Base-by-base conservation (phyloP, 2,329 filamentous ascomycete genomes). In the Chrysoporthe deuterocubensis region DNA sequence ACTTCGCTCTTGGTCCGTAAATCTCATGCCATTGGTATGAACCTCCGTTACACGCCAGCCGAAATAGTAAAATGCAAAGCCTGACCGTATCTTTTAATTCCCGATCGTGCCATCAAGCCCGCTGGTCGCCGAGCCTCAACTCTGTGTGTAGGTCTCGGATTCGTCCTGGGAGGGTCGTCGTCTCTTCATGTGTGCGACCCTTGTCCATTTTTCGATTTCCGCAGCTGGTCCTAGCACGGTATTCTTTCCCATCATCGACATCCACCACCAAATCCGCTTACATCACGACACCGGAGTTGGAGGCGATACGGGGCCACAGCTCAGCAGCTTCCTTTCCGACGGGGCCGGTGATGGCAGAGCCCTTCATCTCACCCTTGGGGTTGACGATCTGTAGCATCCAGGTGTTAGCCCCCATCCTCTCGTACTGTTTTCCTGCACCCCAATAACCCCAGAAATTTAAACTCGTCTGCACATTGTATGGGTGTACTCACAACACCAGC, bases 291-390 rank as follows among this genome's bases (percentile, higher is more conserved):
- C 96, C 96, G 72, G 95, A 97, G 92, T 99, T 99, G 89, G 90
- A 94, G 84, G 96, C 96, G 85, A 98, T 98, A 97, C 95, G 95
- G 82, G 96, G 96, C 96, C 96, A 99, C 79, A 99, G 89, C 88
- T 99, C 96, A 83, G 96, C 96, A 82, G 96, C 96, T 88, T 99
- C 96, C 92, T 99, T 99, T 84, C 95, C 96, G 81, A 99, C 84
- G 78, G 96, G 96, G 77, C 96, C 96, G 78, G 96, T 99, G 83
- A 99, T 99, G 83, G 96, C 96, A 74, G 94, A 97, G 81, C 96
- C 96, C 92, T 99, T 99, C 96, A 99, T 99, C 88, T 99, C 96
- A 87, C 96, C 96, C 92, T 99, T 99, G 85, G 95, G 94, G 89
- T 99, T 99, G 89, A 99, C 96, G 80, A 99, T 99, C 92, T 96